These are phyloP conservation scores for Panicum hallii DNA, from an alignment of 202 grass and related monocot species.

Conservation along the genomic window DNA sequence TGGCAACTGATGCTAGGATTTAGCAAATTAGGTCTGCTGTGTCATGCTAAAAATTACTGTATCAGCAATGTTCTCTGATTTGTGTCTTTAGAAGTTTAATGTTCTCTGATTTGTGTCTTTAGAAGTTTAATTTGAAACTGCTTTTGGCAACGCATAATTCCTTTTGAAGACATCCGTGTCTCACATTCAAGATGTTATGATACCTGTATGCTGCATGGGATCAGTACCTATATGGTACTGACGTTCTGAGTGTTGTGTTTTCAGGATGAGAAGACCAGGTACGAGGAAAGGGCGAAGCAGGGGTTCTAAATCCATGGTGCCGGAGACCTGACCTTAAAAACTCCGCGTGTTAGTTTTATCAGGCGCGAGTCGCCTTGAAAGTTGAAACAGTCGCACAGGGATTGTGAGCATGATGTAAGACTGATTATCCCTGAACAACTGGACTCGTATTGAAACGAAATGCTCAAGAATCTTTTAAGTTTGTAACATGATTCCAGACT, in stretches of 20 bases:
- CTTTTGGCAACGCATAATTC: background rate
- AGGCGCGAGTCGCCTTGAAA: background rate
- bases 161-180: background rate
- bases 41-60: background rate
- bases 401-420: background rate
- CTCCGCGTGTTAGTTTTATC: background rate
- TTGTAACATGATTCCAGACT: background rate
- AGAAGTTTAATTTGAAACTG: background rate
- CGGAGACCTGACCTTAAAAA: background rate
- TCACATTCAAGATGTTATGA: background rate
- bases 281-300: conserved; percentile 22
- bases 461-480: background rate
- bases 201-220: background rate
- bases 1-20: background rate
- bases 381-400: background rate
- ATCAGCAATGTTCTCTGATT: background rate
- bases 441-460: no score
- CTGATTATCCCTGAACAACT: no score
- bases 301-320: background rate
- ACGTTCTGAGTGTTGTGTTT: conserved; percentile 7
- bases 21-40: background rate
- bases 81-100: background rate
- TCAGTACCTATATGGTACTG: background rate
- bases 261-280: conserved; percentile 52
- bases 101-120: no score